Percentiles rank a stretch among this genome's conserved stretches.
These are phyloP conservation scores for Chamaecrista fasciculata DNA, from an alignment of 306 rosid genomes.

Conservation along the genomic window DNA sequence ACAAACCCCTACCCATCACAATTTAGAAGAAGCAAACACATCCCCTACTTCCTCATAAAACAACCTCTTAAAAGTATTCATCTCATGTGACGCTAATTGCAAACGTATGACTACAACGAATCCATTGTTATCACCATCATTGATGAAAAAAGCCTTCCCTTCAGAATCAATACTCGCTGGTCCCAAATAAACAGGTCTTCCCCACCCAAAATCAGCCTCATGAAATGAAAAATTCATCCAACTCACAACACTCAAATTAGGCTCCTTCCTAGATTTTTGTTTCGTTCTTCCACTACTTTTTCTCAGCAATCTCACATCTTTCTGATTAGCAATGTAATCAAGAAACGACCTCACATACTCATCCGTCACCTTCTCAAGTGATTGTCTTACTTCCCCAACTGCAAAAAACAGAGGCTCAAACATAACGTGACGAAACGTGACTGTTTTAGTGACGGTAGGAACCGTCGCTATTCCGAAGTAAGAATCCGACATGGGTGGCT, in stretches of 20 bases:
- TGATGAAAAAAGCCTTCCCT: neutral
- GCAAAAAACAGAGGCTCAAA: neutral
- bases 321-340: neutral
- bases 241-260: neutral
- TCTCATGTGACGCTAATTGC: neutral
- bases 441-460: neutral
- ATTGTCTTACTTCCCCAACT: neutral
- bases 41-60: neutral
- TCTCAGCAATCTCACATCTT: neutral
- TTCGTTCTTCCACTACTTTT: too few relatives aligned
- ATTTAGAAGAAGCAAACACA: neutral
- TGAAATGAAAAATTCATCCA: neutral
- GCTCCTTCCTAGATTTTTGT: neutral
- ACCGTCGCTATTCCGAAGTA: neutral
- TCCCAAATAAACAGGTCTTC: neutral
- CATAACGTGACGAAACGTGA: neutral
- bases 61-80: conserved; percentile 11
- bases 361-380: conserved; percentile 1
- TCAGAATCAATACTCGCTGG: neutral
- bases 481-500: neutral
- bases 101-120: conserved; percentile 7
- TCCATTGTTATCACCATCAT: neutral
- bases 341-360: neutral
- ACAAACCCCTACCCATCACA: neutral
- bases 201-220: conserved; percentile 15